Conservation (phyloP, 306 rosid genomes). For the Mucuna pruriens region DNA sequence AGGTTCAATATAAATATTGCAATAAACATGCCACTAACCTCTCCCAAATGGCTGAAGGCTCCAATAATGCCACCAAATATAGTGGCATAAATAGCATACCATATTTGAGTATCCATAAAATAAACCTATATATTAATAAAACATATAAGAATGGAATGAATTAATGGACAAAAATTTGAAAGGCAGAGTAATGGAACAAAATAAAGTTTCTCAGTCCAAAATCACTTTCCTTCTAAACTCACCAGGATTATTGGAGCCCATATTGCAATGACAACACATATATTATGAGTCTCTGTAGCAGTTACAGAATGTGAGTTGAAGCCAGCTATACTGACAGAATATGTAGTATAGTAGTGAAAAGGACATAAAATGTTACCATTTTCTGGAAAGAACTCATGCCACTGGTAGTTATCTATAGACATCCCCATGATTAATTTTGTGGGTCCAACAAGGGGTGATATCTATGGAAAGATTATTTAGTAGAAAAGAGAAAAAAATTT, state of each 20-base stretch:
- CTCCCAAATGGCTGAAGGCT: constrained; percentile 99
- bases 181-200: constrained; percentile 33
- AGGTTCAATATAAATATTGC: constrained; percentile 8
- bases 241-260: constrained; percentile 98
- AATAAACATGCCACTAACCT: constrained; percentile 65
- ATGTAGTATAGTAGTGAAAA: constrained; percentile 26
- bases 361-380: constrained; percentile 59
- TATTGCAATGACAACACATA: constrained; percentile 70
- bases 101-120: constrained; percentile 97
- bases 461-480: constrained; percentile 57
- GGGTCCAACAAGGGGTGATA: constrained; percentile 82
- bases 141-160: constrained; percentile 26
- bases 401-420: constrained; percentile 74
- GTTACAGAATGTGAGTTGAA: constrained; percentile 39
- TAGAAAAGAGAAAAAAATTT: constrained; percentile 11
- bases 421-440: constrained; percentile 82
- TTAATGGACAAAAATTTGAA: constrained; percentile 20
- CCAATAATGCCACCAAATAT: constrained; percentile 92
- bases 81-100: constrained; percentile 97
- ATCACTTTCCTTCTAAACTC: constrained; percentile 44
- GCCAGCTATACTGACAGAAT: constrained; percentile 32
- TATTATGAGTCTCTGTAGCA: constrained; percentile 69
- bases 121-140: constrained; percentile 71
- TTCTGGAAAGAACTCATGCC: constrained; percentile 96
- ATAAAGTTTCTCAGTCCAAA: constrained; percentile 13